Percentiles rank a stretch among this genome's conserved stretches.
phyloP scores from a whole-genome alignment of 83 land plant species.

The Picea engelmannii region DNA sequence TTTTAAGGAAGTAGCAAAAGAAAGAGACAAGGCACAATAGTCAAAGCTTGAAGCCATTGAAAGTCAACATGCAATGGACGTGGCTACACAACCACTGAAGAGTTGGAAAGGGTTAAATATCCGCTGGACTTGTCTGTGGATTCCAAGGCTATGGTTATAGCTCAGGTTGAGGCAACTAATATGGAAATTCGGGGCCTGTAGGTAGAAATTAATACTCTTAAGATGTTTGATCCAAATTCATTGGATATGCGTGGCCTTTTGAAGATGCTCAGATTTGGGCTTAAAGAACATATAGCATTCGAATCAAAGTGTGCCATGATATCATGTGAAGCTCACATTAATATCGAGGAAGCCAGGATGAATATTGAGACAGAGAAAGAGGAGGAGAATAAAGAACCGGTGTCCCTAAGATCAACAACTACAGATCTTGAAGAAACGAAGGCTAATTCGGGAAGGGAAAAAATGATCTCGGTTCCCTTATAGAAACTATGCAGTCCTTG shows the following conservation, averaged over 20 bases:
- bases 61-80: constrained; percentile 53
- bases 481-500: not conserved
- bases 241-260: constrained; percentile 26
- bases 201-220: constrained; percentile 22
- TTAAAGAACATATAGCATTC: constrained; percentile 34
- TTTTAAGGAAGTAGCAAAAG: constrained; percentile 61
- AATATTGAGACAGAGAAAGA: constrained; percentile 25
- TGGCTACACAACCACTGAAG: constrained; percentile 51
- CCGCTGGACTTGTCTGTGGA: constrained; percentile 40
- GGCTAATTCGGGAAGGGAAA: not conserved
- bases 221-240: constrained; percentile 11
- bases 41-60: constrained; percentile 63
- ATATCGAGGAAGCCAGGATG: constrained; percentile 35
- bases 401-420: constrained; percentile 23
- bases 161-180: constrained; percentile 38
- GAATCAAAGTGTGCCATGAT: constrained; percentile 35
- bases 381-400: constrained; percentile 26
- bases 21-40: constrained; percentile 56
- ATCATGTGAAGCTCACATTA: constrained; percentile 23
- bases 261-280: constrained; percentile 40
- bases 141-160: constrained; percentile 25
- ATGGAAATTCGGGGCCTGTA: constrained; percentile 43
- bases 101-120: constrained; percentile 46
- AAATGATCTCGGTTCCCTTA: not conserved
- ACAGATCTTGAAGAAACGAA: constrained; percentile 43